Base-by-base conservation (phyloP, 148 eudicot genomes). In the Polygonum maritimum region DNA sequence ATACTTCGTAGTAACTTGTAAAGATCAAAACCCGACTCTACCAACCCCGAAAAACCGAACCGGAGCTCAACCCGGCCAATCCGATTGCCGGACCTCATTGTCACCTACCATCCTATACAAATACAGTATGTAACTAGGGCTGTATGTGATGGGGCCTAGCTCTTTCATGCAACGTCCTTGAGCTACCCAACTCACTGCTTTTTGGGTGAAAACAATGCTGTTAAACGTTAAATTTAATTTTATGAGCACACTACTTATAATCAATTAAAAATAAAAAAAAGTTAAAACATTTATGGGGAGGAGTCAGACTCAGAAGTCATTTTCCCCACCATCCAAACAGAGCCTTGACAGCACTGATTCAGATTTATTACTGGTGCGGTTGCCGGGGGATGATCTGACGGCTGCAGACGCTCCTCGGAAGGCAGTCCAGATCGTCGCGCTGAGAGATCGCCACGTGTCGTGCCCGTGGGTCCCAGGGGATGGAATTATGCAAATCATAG, bases 171-270 rank as follows among this genome's bases (percentile, higher is more conserved):
- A 86, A 86, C 83, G 80, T 77, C 79, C 89, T 84, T 84, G 87
- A 84, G 85, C 84, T 77, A 79, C 84, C 74, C 78, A 79, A 83
- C 40, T 19, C 49, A 76, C 78, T 48, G 78, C 63, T 74, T n/a
- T 80, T 74, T 77, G 79, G 74, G 84, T 82, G 90, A 89, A 89
- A 85, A 84, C 87, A 85, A 89, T 83, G 86, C 82, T 35, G 39
- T 36, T 14, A 36, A 26, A 26, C 1, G 31, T 26, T 26, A 26
- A 26, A 26, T 26, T 26, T 26, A 26, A 26, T 1, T 26, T 26
- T 26, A 26, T 26, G 31, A 26, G 31, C 31, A 26, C 31, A 26
- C 0, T 26, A 26, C 1, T 26, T 26, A 26, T 26, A 26, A 26
- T 26, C 31, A 26, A 26, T 26, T 26, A 26, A 26, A 26, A 26